Evolutionary conservation across 2,329 filamentous ascomycete genomes (phyloP).

Genomic region (Kalaharituber pfeilii): DNA sequence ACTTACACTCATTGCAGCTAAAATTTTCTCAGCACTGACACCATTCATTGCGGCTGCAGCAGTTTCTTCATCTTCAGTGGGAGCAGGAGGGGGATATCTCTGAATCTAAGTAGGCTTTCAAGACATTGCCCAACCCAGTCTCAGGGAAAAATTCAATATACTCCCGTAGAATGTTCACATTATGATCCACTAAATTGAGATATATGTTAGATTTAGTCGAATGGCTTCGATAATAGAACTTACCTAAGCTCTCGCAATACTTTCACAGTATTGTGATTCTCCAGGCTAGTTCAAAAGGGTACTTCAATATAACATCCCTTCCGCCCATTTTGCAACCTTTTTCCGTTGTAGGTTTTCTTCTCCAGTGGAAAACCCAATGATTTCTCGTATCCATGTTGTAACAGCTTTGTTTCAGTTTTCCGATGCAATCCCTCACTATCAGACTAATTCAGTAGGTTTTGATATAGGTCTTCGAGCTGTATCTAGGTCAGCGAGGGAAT

Average conservation of each 20-base stretch:
- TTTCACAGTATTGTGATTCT: constrained; percentile 79
- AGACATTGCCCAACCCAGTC: constrained; percentile 61
- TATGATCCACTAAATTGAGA: constrained; percentile 49
- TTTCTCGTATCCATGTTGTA: constrained; percentile 63
- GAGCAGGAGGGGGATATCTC: constrained; percentile 41
- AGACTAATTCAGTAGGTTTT: constrained; percentile 75
- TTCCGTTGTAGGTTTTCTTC: constrained; percentile 53
- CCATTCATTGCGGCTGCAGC: constrained; percentile 10
- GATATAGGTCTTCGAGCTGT: constrained; percentile 62
- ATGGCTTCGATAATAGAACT: not conserved
- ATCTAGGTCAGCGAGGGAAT: constrained; percentile 34
- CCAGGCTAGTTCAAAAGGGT: constrained; percentile 81
- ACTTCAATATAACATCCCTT: constrained; percentile 90
- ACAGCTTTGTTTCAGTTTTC: constrained; percentile 73
- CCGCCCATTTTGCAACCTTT: constrained; percentile 58
- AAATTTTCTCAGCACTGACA: constrained; percentile 1
- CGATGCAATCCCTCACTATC: constrained; percentile 70
- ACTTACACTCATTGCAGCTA: constrained; percentile 21
- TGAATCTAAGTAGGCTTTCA: constrained; percentile 68
- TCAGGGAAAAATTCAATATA: constrained; percentile 75
- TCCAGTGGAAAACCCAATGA: constrained; percentile 50
- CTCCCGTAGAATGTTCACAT: constrained; percentile 57
- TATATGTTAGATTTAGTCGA: no score
- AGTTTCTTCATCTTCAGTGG: not conserved
- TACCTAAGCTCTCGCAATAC: constrained; percentile 49